These are phyloP conservation scores for Boletus subcaerulescens DNA, from an alignment of 768 basidiomycete genomes.

Conservation along the genomic window DNA sequence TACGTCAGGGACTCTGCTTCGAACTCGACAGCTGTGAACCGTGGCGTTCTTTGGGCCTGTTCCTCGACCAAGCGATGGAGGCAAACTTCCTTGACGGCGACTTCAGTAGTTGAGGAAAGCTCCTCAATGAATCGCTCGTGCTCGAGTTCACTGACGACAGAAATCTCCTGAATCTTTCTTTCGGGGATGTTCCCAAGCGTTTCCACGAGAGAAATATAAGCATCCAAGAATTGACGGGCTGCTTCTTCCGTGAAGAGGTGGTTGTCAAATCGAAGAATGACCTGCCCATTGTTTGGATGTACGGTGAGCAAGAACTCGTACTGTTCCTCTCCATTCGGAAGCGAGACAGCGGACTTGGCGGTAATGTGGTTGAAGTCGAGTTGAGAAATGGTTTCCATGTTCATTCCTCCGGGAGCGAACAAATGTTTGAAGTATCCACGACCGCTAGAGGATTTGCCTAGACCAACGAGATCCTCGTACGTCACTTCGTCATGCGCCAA, in stretches of 20 bases:
- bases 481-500: constrained; percentile 29
- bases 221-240: constrained; percentile 30
- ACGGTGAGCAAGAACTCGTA: constrained; percentile 26
- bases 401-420: constrained; percentile 31
- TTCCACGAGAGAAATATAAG: constrained; percentile 28
- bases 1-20: constrained; percentile 31
- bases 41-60: constrained; percentile 19
- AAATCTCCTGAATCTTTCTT: constrained; percentile 17
- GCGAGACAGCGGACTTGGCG: constrained; percentile 16
- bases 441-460: constrained; percentile 22
- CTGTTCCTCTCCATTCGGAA: constrained; percentile 29
- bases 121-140: constrained; percentile 24
- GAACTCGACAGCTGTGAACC: constrained; percentile 24
- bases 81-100: constrained; percentile 12
- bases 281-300: constrained; percentile 22
- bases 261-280: constrained; percentile 29
- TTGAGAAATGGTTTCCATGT: constrained; percentile 23
- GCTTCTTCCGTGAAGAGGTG: constrained; percentile 27
- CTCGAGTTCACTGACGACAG: constrained; percentile 12
- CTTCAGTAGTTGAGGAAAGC: constrained; percentile 19
- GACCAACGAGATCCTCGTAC: constrained; percentile 29
- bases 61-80: constrained; percentile 21
- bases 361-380: constrained; percentile 16
- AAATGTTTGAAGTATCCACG: constrained; percentile 33
- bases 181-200: constrained; percentile 15